Evolutionary conservation across 352 stramenopile genomes (phyloP).

Genomic region (Phytophthora colocasiae): DNA sequence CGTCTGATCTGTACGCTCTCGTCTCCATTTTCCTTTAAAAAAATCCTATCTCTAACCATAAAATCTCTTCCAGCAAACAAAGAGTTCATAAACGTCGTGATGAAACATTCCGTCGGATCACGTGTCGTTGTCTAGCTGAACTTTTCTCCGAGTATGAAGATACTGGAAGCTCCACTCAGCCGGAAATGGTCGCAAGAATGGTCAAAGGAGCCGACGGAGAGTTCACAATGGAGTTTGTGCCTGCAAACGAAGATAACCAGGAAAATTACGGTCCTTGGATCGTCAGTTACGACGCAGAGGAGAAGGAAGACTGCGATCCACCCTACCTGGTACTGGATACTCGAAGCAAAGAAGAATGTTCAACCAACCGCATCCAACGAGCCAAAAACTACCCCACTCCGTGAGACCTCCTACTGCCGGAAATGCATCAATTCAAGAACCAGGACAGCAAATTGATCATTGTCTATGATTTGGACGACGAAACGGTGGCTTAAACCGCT

Average conservation of each 20-base stretch:
- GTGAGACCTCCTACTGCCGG: constrained; percentile 69
- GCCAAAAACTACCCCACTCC: constrained; percentile 68
- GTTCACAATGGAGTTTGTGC: constrained; percentile 75
- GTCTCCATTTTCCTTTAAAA: no score
- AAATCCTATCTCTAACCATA: background rate
- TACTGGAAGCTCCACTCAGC: constrained; percentile 40
- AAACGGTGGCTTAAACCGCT: constrained; percentile 60
- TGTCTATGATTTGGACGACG: constrained; percentile 82
- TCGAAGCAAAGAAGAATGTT: constrained; percentile 72
- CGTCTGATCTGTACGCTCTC: constrained; percentile 66
- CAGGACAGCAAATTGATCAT: constrained; percentile 78
- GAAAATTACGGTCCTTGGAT: constrained; percentile 58
- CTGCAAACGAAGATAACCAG: constrained; percentile 44
- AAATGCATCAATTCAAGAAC: constrained; percentile 88
- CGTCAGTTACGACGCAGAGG: constrained; percentile 80
- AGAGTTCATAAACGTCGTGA: constrained; percentile 83
- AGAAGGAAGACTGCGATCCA: constrained; percentile 81
- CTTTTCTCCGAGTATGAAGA: constrained; percentile 84
- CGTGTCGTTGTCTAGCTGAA: constrained; percentile 65
- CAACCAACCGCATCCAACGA: constrained; percentile 71
- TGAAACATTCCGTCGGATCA: constrained; percentile 81
- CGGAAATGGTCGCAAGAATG: constrained; percentile 82
- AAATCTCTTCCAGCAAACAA: constrained; percentile 53
- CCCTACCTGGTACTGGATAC: constrained; percentile 82
- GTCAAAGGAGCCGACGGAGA: constrained; percentile 72